Evolutionary conservation across 192 early-diverging fungal genomes (phyloP).

Genomic region (Ramicandelaber brevisporus): DNA sequence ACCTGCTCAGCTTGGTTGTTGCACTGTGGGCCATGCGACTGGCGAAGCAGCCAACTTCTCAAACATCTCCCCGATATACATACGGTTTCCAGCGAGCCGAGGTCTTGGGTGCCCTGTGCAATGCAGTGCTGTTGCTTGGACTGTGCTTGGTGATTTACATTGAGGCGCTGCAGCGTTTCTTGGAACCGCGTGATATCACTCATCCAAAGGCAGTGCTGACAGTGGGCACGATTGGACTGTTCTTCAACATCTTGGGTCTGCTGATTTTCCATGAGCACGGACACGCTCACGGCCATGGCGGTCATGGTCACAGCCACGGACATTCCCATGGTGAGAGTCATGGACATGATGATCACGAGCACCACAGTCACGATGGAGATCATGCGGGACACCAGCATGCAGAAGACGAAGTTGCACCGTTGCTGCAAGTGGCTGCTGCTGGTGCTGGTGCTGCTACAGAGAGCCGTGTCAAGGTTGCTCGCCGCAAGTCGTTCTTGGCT

Average conservation of each 20-base stretch:
- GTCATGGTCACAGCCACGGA: conserved; percentile 13
- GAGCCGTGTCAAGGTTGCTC: too few species aligned
- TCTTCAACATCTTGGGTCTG: conserved; percentile 54
- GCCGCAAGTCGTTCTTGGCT: too few species aligned
- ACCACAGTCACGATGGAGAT: too few species aligned
- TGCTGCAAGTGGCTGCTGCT: too few species aligned
- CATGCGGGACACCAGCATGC: too few species aligned
- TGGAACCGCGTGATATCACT: conserved; percentile 34
- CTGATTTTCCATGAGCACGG: conserved; percentile 53
- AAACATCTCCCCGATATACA: conserved; percentile 44
- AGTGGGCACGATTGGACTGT: conserved; percentile 51
- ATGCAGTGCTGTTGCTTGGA: conserved; percentile 72
- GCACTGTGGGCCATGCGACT: conserved; percentile 68
- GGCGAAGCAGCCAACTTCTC: too few species aligned
- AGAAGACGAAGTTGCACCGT: too few species aligned
- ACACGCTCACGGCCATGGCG: conserved; percentile 28
- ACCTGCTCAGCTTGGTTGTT: conserved; percentile 47
- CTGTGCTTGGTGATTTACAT: conserved; percentile 77
- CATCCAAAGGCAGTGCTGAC: conserved; percentile 47
- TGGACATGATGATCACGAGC: too few species aligned
- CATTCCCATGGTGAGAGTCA: conserved; percentile 11
- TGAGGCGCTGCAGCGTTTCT: conserved; percentile 62
- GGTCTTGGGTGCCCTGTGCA: conserved; percentile 79
- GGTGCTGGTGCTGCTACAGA: too few species aligned
- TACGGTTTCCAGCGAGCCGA: conserved; percentile 85